Evolutionary conservation across 2,329 filamentous ascomycete genomes (phyloP), one percentile per base, ranked within the genome.

Genomic region (Rasamsonia emersonii): DNA sequence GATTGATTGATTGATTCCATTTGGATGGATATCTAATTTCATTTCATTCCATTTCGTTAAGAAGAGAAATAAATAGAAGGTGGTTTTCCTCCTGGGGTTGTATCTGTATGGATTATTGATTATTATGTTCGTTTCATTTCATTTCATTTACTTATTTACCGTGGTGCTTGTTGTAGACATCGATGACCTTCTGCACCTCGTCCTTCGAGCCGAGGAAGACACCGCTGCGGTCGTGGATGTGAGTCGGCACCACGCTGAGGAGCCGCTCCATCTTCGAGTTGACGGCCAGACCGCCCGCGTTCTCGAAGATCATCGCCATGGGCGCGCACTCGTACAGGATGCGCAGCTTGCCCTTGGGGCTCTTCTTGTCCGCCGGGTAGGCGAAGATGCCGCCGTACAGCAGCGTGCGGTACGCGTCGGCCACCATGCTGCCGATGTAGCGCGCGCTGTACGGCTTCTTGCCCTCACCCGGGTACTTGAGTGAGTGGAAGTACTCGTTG

Each of bases 261-360:
- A 98, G 88, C 39, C 89, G 77, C 45, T 77, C 67, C 86, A 94
- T 95, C 36, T 83, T 79, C 64, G 83, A 88, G 64, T 96, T 81
- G 34, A 98, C 68, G 11, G 91, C 91, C 62, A 93, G 79, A 39
- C 91, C 91, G 48, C 91, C 91, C 50, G 91, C 91, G 64, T 98
- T 95, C 66, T 98, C 91, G 61, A 98, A 96, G 5, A 98, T 76
- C 80, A 96, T 83, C 15, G 91, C 91, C 91, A 98, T 98, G 23
- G 91, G 91, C 9, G 91, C 91, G 58, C 91, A 98, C 69, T 98
- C 91, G 65, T 98, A 98, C 50, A 98, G 61, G 46, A 98, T 98
- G 44, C 91, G 76, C 46, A 98, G 74, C 71, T 98, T 98, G 47
- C 91, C 91, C 77, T 96, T 98, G 43, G 88, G 86, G 54, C 82